Evolutionary conservation across 768 basidiomycete genomes (phyloP).

Genomic region (Boletus reticuloceps): DNA sequence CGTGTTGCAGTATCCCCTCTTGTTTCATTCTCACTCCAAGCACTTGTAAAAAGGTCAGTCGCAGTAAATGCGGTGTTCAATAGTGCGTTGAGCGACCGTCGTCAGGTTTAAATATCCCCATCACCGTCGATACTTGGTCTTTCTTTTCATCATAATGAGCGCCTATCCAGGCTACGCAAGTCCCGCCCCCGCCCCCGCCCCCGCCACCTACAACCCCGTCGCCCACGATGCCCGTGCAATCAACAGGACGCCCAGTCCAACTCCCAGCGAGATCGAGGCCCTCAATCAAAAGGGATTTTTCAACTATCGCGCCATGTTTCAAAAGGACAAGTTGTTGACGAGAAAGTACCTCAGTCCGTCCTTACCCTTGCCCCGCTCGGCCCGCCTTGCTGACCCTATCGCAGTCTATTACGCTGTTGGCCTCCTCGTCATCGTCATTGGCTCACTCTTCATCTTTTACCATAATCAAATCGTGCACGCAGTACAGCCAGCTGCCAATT

Average conservation of each 20-base stretch:
- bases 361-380: too few species aligned
- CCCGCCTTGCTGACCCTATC: neutral
- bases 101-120: too few species aligned
- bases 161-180: slow-evolving; percentile 14
- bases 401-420: slow-evolving; percentile 50
- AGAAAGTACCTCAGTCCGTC: slow-evolving; percentile 56
- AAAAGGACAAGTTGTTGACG: slow-evolving; percentile 52
- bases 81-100: too few species aligned
- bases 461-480: slow-evolving; percentile 56
- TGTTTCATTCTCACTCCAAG: too few species aligned
- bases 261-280: slow-evolving; percentile 55
- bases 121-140: too few species aligned
- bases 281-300: slow-evolving; percentile 41
- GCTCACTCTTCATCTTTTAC: slow-evolving; percentile 55
- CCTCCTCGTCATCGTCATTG: slow-evolving; percentile 45
- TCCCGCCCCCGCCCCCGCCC: slow-evolving; percentile 2
- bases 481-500: slow-evolving; percentile 44
- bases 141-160: slow-evolving; percentile 9
- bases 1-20: neutral
- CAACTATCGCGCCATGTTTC: slow-evolving; percentile 42
- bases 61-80: too few species aligned
- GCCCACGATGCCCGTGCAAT: slow-evolving; percentile 12
- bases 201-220: slow-evolving; percentile 11
- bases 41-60: too few species aligned
- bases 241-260: slow-evolving; percentile 58